A percentile compares a stretch with the other conserved stretches of the same genome.
These are phyloP conservation scores for Mangifera indica DNA, from an alignment of 345 rosid species.

Conservation along the genomic window DNA sequence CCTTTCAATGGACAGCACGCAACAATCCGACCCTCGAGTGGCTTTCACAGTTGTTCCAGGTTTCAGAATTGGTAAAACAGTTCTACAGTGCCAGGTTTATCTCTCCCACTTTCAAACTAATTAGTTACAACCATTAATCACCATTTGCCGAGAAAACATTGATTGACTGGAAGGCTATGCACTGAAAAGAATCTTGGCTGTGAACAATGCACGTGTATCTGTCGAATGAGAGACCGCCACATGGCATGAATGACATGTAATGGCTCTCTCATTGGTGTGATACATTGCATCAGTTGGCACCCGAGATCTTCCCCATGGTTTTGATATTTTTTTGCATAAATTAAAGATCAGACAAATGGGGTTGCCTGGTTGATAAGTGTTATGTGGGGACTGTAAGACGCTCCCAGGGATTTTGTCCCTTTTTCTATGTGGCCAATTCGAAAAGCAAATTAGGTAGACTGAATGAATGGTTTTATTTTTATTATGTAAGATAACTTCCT, in stretches of 20 bases:
- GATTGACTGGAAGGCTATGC: constrained; percentile 18
- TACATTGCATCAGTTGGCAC: background rate
- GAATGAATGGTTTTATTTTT: background rate
- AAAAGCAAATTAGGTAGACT: constrained; percentile 12
- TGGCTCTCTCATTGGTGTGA: too few relatives aligned
- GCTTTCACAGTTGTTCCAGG: constrained; percentile 87
- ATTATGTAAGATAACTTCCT: constrained; percentile 4
- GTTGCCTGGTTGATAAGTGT: constrained; percentile 5
- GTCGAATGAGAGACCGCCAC: too few relatives aligned
- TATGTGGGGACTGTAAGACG: constrained; percentile 19
- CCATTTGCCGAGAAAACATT: background rate
- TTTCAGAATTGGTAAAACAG: constrained; percentile 70
- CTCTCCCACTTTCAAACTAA: constrained; percentile 34
- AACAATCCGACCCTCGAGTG: constrained; percentile 56
- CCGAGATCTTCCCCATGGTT: background rate
- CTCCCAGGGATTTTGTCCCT: constrained; percentile 21
- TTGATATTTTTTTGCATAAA: background rate
- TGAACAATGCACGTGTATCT: too few relatives aligned
- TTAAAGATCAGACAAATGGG: constrained; percentile 1
- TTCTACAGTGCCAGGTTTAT: constrained; percentile 73
- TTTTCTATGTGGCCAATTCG: constrained; percentile 9
- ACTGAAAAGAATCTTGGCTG: too few relatives aligned
- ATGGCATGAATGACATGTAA: too few relatives aligned
- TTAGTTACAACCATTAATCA: constrained; percentile 21
- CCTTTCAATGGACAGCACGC: constrained; percentile 9